Evolutionary conservation across 768 basidiomycete genomes (phyloP).

Genomic region (Suillus alpinus): DNA sequence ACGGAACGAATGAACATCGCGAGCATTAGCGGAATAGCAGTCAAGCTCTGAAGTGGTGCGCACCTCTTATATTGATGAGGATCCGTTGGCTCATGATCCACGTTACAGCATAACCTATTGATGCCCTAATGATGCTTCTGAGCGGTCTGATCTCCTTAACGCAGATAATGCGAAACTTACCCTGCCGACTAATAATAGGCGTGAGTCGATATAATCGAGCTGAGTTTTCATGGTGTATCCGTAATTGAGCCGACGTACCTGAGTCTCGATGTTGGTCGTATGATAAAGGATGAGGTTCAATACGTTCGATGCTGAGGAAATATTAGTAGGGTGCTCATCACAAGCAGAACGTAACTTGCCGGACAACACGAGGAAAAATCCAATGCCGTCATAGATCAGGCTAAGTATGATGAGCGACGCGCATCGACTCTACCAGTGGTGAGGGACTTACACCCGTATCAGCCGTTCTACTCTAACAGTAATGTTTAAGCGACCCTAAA

Average conservation of each 20-base stretch:
- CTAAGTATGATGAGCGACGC: constrained; percentile 28
- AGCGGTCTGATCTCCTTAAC: not conserved
- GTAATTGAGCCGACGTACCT: constrained; percentile 34
- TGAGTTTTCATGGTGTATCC: constrained; percentile 6
- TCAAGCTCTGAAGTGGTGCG: constrained; percentile 7
- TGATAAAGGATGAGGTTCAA: constrained; percentile 52
- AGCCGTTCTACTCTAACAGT: constrained; percentile 22
- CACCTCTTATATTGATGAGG: constrained; percentile 55
- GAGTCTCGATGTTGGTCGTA: constrained; percentile 34
- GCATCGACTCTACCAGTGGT: constrained; percentile 8
- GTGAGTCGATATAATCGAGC: constrained; percentile 1
- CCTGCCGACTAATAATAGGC: constrained; percentile 43
- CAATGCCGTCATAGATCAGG: constrained; percentile 67
- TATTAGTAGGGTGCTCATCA: not conserved
- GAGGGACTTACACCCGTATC: constrained; percentile 25
- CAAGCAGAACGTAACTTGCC: constrained; percentile 26
- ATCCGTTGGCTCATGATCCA: constrained; percentile 65
- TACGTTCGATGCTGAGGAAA: constrained; percentile 41
- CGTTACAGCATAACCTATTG: constrained; percentile 52
- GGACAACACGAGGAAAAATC: constrained; percentile 58
- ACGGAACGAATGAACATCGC: not conserved
- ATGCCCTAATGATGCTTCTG: constrained; percentile 36
- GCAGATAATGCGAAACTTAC: constrained; percentile 28
- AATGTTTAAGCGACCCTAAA: constrained; percentile 7
- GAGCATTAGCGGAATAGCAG: not conserved